Evolutionary conservation across 1,284 basidiomycete species (phyloP).

Genomic region (Neonothopanus nambi): DNA sequence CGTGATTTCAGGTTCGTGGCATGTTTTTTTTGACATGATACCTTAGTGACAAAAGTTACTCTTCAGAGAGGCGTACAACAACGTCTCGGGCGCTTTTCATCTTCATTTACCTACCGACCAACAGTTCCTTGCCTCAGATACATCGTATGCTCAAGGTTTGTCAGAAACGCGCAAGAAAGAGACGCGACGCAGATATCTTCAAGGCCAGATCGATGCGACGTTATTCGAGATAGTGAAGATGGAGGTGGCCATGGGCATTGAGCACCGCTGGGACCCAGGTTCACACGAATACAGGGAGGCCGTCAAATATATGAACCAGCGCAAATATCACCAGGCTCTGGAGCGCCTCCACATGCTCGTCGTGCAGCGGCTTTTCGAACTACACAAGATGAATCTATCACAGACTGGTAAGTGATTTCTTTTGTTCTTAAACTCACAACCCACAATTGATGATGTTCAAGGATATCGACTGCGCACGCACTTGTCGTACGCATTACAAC

Average conservation of each 20-base stretch:
- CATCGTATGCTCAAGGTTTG: not conserved
- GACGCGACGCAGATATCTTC: slow-evolving; percentile 3
- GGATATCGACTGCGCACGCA: slow-evolving; percentile 30
- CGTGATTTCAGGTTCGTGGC: slow-evolving; percentile 18
- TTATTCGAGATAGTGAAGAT: slow-evolving; percentile 5
- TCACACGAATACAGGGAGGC: slow-evolving; percentile 12
- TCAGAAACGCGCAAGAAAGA: slow-evolving; percentile 5
- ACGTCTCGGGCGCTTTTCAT: too few relatives aligned
- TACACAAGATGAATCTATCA: slow-evolving; percentile 22
- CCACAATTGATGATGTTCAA: slow-evolving; percentile 5
- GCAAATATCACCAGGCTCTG: slow-evolving; percentile 20
- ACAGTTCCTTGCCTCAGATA: not conserved
- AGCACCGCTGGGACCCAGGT: slow-evolving; percentile 12
- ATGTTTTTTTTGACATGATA: too few relatives aligned
- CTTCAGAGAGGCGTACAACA: too few relatives aligned
- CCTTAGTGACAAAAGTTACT: not conserved
- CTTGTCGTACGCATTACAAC: slow-evolving; percentile 25
- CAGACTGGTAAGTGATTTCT: slow-evolving; percentile 5
- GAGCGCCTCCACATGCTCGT: slow-evolving; percentile 22
- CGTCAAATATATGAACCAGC: slow-evolving; percentile 6
- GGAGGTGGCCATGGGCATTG: slow-evolving; percentile 12
- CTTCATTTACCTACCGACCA: not conserved
- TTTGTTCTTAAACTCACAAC: not conserved
- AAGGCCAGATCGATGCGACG: slow-evolving; percentile 1
- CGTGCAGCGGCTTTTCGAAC: slow-evolving; percentile 25